These are phyloP conservation scores for Cichorium intybus DNA, from an alignment of 140 eudicot genomes.

Conservation along the genomic window DNA sequence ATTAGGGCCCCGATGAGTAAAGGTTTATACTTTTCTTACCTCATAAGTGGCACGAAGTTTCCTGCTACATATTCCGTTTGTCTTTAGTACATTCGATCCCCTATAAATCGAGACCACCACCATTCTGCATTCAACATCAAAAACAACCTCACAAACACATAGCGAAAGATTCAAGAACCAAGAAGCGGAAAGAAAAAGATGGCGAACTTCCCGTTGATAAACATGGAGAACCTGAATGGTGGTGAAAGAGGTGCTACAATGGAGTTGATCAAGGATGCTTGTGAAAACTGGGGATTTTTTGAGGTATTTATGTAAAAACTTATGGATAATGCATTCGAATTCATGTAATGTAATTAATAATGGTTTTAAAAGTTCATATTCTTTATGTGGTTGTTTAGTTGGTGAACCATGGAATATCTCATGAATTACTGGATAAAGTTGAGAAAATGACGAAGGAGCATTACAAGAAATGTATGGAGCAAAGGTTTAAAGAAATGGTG, in stretches of 20 bases:
- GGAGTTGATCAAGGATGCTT: no score
- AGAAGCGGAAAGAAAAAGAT: slow-evolving; percentile 19
- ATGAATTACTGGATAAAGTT: no score
- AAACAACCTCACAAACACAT: slow-evolving; percentile 8
- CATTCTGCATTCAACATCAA: slow-evolving; percentile 22
- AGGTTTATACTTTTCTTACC: slow-evolving; percentile 16
- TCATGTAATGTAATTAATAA: not conserved
- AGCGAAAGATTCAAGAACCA: not conserved
- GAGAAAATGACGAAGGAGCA: no score
- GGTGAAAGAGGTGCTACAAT: no score
- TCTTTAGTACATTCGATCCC: slow-evolving; percentile 25
- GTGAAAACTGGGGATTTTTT: slow-evolving; percentile 72
- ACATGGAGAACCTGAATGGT: no score
- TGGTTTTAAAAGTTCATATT: not conserved
- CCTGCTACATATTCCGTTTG: slow-evolving; percentile 27
- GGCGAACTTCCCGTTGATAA: no score
- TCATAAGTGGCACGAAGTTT: slow-evolving; percentile 21
- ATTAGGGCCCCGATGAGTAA: slow-evolving; percentile 21
- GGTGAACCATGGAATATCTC: slow-evolving; percentile 57
- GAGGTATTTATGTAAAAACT: slow-evolving; percentile 31
- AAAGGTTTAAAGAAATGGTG: no score
- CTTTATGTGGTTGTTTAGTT: slow-evolving; percentile 32
- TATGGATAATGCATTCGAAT: not conserved
- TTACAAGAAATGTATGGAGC: no score
- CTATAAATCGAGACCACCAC: slow-evolving; percentile 23